phyloP scores from a whole-genome alignment of 2,329 filamentous ascomycete species.

The Stagonosporopsis chrysanthemi region DNA sequence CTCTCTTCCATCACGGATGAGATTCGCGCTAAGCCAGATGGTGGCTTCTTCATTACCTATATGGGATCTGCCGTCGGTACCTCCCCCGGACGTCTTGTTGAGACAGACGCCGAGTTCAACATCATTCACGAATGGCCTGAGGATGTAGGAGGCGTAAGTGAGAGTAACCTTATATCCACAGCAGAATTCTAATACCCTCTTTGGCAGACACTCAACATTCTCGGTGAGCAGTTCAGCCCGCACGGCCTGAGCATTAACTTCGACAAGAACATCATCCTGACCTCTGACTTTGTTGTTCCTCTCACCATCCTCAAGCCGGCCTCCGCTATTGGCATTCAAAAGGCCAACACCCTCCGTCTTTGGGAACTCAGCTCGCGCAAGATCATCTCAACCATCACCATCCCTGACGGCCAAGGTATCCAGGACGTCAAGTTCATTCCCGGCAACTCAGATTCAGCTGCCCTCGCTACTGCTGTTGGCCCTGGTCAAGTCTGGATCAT shows the following conservation, averaged over 20 bases:
- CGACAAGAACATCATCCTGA: conserved; percentile 64
- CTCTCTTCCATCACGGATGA: conserved; percentile 68
- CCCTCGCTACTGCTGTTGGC: conserved; percentile 66
- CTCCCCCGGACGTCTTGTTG: conserved; percentile 65
- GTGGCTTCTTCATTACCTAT: conserved; percentile 68
- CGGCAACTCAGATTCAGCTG: conserved; percentile 64
- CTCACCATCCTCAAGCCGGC: conserved; percentile 66
- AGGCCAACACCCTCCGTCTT: conserved; percentile 65
- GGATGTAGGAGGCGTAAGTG: conserved; percentile 55
- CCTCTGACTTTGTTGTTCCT: conserved; percentile 69
- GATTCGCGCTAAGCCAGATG: conserved; percentile 69
- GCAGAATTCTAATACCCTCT: too few relatives aligned
- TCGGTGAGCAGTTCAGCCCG: conserved; percentile 68
- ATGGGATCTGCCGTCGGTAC: conserved; percentile 68
- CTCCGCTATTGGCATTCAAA: conserved; percentile 58
- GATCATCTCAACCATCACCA: conserved; percentile 68
- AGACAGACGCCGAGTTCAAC: conserved; percentile 66
- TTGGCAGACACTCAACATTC: conserved; percentile 59
- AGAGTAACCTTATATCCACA: too few relatives aligned
- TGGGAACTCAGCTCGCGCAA: conserved; percentile 63
- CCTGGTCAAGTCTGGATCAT: conserved; percentile 70
- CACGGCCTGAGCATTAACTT: conserved; percentile 67
- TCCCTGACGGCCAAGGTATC: conserved; percentile 66
- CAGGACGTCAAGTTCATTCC: conserved; percentile 73
- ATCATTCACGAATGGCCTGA: conserved; percentile 70